Conservation (phyloP, 163 green algal species). For the Volvox carteri region DNA sequence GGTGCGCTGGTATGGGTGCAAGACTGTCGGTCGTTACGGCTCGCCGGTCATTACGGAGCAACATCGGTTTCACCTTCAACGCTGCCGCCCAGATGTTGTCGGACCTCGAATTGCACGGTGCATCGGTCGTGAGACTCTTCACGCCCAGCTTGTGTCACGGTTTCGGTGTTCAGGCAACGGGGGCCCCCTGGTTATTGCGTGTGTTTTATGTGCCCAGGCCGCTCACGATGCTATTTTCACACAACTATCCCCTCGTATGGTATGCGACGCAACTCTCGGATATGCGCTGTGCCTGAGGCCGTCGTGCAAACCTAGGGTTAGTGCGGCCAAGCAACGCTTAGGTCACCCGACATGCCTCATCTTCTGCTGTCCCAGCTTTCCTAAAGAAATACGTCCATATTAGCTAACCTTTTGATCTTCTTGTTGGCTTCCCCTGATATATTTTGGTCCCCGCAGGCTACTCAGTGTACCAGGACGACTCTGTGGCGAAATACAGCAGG, state of each 20-base stretch:
- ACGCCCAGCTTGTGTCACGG: background rate
- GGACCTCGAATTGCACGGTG: background rate
- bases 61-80: background rate
- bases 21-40: background rate
- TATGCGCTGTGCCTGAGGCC: background rate
- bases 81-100: background rate
- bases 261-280: background rate
- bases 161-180: background rate
- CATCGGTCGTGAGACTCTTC: background rate
- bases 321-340: no score
- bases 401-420: no score
- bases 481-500: constrained; percentile 37
- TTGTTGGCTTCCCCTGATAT: background rate
- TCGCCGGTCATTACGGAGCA: background rate
- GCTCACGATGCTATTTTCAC: no score
- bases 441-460: background rate
- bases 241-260: no score
- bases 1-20: background rate
- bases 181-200: no score
- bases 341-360: no score
- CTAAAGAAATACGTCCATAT: no score
- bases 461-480: background rate
- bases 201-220: no score
- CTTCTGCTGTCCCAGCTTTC: no score
- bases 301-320: background rate